Conservation (phyloP, 202 grass and related monocot species). For the Panicum hallii region DNA sequence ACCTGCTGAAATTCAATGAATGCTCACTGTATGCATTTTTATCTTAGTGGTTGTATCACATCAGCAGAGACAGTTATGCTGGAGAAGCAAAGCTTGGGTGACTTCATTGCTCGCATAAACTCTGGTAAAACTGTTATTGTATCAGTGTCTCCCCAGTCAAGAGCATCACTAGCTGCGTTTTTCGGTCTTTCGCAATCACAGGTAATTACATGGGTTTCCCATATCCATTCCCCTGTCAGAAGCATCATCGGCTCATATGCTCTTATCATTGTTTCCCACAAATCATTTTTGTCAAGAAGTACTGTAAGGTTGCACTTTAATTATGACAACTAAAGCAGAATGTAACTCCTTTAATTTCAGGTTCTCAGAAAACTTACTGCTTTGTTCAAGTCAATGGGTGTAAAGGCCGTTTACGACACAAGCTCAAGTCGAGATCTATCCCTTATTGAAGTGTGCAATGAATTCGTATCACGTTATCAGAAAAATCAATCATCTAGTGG, state of each 20-base stretch:
- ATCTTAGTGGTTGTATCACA: conserved; percentile 89
- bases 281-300: conserved; percentile 5
- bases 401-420: conserved; percentile 88
- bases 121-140: conserved; percentile 72
- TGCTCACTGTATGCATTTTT: conserved; percentile 42
- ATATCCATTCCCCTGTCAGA: conserved; percentile 8
- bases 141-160: conserved; percentile 92
- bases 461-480: conserved; percentile 81
- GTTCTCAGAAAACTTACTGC: conserved; percentile 81
- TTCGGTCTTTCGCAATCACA: conserved; percentile 82
- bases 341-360: conserved; percentile 55
- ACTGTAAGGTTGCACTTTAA: neutral
- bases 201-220: conserved; percentile 48
- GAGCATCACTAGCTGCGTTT: conserved; percentile 90
- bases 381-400: conserved; percentile 87
- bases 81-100: conserved; percentile 97
- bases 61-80: conserved; percentile 99
- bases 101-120: conserved; percentile 75
- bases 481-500: conserved; percentile 51
- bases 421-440: conserved; percentile 86
- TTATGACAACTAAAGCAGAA: neutral
- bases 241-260: neutral
- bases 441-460: conserved; percentile 89
- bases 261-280: neutral
- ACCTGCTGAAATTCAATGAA: conserved; percentile 17